Evolutionary conservation across 306 rosid species (phyloP).

Genomic region (Cucurbita ficifolia): DNA sequence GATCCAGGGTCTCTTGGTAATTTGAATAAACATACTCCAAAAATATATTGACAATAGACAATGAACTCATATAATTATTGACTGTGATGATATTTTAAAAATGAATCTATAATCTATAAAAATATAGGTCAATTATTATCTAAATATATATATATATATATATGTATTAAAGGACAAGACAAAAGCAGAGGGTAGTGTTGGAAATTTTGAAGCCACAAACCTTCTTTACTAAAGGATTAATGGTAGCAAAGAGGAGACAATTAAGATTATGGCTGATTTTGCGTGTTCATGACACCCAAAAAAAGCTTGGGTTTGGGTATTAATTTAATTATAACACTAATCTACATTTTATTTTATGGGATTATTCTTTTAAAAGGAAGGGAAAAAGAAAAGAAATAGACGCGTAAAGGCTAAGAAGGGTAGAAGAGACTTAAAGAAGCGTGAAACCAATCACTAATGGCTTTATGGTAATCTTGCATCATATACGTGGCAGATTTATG

Average conservation of each 20-base stretch:
- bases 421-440: neutral
- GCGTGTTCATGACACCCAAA: neutral
- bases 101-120: too few species aligned
- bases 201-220: neutral
- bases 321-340: neutral
- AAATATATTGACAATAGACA: too few species aligned
- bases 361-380: neutral
- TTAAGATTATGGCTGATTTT: neutral
- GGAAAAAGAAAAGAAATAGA: neutral
- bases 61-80: too few species aligned
- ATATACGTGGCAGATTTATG: too few species aligned
- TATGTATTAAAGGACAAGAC: too few species aligned
- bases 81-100: too few species aligned
- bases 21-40: too few species aligned
- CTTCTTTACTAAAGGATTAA: neutral
- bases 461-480: neutral
- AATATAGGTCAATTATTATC: too few species aligned
- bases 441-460: neutral
- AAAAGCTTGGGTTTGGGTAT: neutral
- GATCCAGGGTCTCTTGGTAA: accelerated
- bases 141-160: too few species aligned
- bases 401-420: neutral
- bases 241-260: neutral
- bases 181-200: neutral
- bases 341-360: neutral